Evolutionary conservation across 2,329 filamentous ascomycete species (phyloP).

Genomic region (Penicillium sp.): DNA sequence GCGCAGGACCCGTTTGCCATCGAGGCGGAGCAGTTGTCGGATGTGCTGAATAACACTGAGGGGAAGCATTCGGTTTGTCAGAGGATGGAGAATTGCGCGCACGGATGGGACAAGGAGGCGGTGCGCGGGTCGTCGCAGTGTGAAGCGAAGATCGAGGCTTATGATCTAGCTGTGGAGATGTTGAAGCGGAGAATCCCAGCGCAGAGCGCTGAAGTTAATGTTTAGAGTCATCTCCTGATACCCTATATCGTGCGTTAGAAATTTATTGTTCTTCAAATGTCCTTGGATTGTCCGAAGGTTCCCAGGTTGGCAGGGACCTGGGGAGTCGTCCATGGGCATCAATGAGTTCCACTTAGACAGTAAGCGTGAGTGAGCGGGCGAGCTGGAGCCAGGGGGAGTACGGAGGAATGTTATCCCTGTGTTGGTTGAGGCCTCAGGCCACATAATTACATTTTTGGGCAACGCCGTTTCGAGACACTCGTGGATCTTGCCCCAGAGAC

Average conservation of each 20-base stretch:
- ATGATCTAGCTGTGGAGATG: conserved; percentile 31
- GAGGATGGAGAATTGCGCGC: conserved; percentile 32
- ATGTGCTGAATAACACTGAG: conserved; percentile 15
- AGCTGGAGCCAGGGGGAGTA: not conserved
- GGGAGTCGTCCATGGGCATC: too few species aligned
- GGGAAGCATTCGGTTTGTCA: conserved; percentile 21
- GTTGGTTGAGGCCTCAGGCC: not conserved
- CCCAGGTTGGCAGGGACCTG: too few species aligned
- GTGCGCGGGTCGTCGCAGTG: conserved; percentile 28
- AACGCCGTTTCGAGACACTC: too few species aligned
- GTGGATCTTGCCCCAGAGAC: too few species aligned
- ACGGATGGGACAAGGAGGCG: conserved; percentile 42
- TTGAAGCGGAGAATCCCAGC: conserved; percentile 4
- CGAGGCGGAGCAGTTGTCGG: conserved; percentile 28
- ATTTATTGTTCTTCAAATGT: not conserved
- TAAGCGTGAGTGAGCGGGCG: too few species aligned
- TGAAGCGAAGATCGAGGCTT: conserved; percentile 31
- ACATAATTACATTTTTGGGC: not conserved
- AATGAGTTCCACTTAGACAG: too few species aligned
- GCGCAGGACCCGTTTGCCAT: conserved; percentile 25
- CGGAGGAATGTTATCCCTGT: not conserved
- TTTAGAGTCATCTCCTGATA: not conserved
- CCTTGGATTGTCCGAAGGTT: too few species aligned
- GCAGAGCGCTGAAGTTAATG: not conserved
- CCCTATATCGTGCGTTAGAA: not conserved